A percentile compares a stretch with the other conserved stretches of the same genome.
Evolutionary conservation across 176 grass and related monocot genomes (phyloP).

Genomic region (Eragrostis curvula): DNA sequence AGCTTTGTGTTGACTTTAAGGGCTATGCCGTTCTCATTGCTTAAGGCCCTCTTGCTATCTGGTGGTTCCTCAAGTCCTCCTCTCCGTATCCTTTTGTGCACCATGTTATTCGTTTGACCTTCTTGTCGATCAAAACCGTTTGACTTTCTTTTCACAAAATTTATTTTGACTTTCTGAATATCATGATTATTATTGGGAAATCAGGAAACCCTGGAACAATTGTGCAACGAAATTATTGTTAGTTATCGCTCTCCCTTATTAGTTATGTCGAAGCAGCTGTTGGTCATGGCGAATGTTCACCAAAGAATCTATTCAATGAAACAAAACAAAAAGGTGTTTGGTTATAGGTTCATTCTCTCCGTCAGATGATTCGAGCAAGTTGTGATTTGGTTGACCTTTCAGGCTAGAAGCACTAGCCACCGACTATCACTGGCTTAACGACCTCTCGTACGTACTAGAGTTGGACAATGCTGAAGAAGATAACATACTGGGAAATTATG

Average conservation of each 20-base stretch:
- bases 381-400: slow-evolving; percentile 27
- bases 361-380: slow-evolving; percentile 13
- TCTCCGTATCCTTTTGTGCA: neutral
- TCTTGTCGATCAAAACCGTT: neutral
- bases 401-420: neutral
- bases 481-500: neutral
- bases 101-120: slow-evolving; percentile 33
- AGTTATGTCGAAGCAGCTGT: neutral
- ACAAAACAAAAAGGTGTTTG: neutral
- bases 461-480: slow-evolving; percentile 24
- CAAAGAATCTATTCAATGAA: slow-evolving; percentile 20
- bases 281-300: slow-evolving; percentile 15
- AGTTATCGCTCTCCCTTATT: neutral
- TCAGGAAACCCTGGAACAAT: slow-evolving; percentile 15
- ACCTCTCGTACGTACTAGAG: neutral
- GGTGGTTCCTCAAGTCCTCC: neutral
- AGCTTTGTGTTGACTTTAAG: slow-evolving; percentile 46
- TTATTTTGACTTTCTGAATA: slow-evolving; percentile 24
- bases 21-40: slow-evolving; percentile 12
- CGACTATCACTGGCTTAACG: neutral
- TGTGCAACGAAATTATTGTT: slow-evolving; percentile 7
- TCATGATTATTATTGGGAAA: slow-evolving; percentile 8
- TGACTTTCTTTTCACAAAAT: slow-evolving; percentile 35
- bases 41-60: slow-evolving; percentile 22
- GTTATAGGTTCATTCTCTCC: neutral